Evolutionary conservation across 208 protist species (phyloP).

Genomic region (Acanthamoeba quina): DNA sequence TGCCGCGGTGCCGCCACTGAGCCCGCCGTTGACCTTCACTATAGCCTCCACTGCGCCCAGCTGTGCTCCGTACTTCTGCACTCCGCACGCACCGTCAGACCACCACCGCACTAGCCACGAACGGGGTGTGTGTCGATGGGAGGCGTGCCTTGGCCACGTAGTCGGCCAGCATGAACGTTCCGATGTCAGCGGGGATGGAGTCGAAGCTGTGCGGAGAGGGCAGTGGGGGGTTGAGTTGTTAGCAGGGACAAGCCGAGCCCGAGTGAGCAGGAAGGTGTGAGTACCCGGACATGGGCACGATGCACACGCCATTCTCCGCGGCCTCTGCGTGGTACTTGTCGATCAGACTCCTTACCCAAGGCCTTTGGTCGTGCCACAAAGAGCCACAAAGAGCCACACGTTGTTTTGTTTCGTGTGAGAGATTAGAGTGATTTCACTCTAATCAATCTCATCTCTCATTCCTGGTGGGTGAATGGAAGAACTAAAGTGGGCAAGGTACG

Average conservation of each 20-base stretch:
- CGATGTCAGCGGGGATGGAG: conserved; percentile 82
- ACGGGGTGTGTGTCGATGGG: no score
- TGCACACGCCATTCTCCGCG: conserved; percentile 74
- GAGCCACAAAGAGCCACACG: not conserved
- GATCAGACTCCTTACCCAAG: conserved; percentile 81
- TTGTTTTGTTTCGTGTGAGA: not conserved
- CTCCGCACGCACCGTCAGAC: not conserved
- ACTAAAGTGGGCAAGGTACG: not conserved
- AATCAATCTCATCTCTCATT: not conserved
- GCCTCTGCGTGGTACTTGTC: conserved; percentile 78
- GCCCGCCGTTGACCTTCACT: not conserved
- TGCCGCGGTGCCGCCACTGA: conserved; percentile 49
- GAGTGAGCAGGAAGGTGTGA: no score
- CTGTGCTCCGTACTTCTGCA: conserved; percentile 38
- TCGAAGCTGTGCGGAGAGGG: conserved; percentile 73
- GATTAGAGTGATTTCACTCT: not conserved
- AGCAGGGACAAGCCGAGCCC: not conserved
- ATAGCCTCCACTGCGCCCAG: not conserved
- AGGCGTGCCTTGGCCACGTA: conserved; percentile 26
- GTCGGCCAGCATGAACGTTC: conserved; percentile 29
- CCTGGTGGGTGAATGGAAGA: not conserved
- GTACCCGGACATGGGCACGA: conserved; percentile 81
- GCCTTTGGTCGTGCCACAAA: not conserved
- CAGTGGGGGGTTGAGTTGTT: no score
- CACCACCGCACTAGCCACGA: no score